Conservation (phyloP, 441 rosid species). For the Gossypium schwendimanii region DNA sequence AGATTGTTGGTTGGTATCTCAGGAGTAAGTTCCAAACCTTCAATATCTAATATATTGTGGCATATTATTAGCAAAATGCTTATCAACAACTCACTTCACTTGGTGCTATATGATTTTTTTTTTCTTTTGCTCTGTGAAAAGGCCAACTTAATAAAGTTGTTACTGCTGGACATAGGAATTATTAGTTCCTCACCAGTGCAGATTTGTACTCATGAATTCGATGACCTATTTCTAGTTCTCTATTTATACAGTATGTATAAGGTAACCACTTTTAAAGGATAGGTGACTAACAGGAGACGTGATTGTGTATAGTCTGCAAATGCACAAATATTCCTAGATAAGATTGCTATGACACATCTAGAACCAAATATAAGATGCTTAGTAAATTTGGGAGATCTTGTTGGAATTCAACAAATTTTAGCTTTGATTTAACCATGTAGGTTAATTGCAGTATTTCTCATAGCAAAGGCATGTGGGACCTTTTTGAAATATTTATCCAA, state of each 20-base stretch:
- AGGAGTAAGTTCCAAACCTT: slow-evolving; percentile 38
- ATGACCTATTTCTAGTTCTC: background rate
- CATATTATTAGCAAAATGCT: slow-evolving; percentile 8
- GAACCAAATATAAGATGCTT: background rate
- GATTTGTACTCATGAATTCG: background rate
- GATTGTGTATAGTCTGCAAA: background rate
- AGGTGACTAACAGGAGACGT: slow-evolving; percentile 5
- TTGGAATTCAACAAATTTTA: background rate
- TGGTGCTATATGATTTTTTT: background rate
- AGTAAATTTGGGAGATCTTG: background rate
- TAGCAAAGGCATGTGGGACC: background rate
- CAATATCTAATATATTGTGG: background rate
- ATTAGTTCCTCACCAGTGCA: background rate
- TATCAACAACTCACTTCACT: background rate
- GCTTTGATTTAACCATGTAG: background rate
- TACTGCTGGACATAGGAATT: background rate
- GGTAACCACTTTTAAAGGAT: background rate
- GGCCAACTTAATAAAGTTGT: background rate
- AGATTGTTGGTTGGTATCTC: slow-evolving; percentile 42
- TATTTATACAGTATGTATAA: background rate
- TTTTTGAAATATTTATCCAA: background rate
- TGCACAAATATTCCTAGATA: background rate
- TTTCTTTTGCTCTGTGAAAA: background rate
- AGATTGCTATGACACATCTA: background rate
- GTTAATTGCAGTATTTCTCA: background rate